Conservation (phyloP, 345 rosid species). For the Conringia planisiliqua region DNA sequence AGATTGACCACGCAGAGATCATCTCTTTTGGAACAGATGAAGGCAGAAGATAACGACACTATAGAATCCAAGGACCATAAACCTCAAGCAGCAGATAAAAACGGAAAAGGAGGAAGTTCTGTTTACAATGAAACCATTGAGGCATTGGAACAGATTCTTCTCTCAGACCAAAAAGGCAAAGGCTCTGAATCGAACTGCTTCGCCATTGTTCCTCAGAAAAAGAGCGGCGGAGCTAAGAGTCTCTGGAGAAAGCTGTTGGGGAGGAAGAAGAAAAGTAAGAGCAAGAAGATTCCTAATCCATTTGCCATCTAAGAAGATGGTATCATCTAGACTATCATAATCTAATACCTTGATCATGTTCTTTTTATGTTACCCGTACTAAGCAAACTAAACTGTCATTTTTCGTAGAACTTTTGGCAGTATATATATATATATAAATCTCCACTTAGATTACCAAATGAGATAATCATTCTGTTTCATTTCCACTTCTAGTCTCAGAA, state of each 20-base stretch:
- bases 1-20: slow-evolving; percentile 52
- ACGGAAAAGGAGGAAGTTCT: slow-evolving; percentile 25
- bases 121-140: slow-evolving; percentile 36
- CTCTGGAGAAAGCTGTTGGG: slow-evolving; percentile 72
- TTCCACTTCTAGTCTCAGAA: slow-evolving; percentile 12
- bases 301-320: slow-evolving; percentile 32
- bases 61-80: slow-evolving; percentile 19
- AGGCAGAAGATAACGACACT: slow-evolving; percentile 59
- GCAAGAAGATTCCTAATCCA: slow-evolving; percentile 42
- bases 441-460: slow-evolving; percentile 11
- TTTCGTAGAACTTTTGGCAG: slow-evolving; percentile 1
- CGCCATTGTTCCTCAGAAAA: slow-evolving; percentile 60
- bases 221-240: slow-evolving; percentile 38
- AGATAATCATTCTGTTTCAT: slow-evolving; percentile 9
- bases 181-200: slow-evolving; percentile 38
- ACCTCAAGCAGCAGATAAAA: slow-evolving; percentile 24
- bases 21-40: slow-evolving; percentile 80
- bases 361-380: slow-evolving; percentile 1
- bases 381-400: slow-evolving; percentile 19
- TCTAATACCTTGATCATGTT: slow-evolving; percentile 5
- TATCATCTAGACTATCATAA: slow-evolving; percentile 10
- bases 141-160: slow-evolving; percentile 42
- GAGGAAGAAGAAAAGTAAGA: slow-evolving; percentile 50
- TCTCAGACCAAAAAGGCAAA: slow-evolving; percentile 35
- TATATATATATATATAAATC: slow-evolving; percentile 5